Percentiles rank a stretch among this genome's conserved stretches.
phyloP scores from a whole-genome alignment of 2,329 filamentous ascomycete genomes.

The Metarhizium robertsii region DNA sequence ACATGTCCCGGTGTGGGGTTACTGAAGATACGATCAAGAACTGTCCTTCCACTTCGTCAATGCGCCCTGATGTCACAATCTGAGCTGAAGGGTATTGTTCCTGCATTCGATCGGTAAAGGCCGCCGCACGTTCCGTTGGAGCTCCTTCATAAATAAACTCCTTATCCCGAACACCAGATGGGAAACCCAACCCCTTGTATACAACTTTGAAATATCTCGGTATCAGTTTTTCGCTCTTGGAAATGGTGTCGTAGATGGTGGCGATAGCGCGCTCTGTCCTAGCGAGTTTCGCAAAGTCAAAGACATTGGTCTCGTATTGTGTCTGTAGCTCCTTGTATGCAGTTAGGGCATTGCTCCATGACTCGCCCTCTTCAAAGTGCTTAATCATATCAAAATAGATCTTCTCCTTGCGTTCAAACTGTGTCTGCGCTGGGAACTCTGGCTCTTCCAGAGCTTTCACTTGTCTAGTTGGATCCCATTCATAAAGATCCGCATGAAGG shows the following conservation, averaged over 20 bases:
- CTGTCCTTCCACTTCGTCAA: conserved; percentile 82
- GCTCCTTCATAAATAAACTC: conserved; percentile 86
- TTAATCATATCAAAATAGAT: conserved; percentile 94
- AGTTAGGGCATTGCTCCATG: conserved; percentile 79
- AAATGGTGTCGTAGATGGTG: conserved; percentile 80
- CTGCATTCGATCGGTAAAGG: conserved; percentile 86
- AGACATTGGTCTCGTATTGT: conserved; percentile 86
- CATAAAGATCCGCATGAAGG: conserved; percentile 85
- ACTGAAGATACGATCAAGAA: conserved; percentile 77
- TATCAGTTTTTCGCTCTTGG: conserved; percentile 68
- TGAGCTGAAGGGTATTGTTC: conserved; percentile 81
- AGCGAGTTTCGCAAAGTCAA: conserved; percentile 87
- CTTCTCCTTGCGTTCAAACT: conserved; percentile 86
- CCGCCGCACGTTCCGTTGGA: conserved; percentile 63
- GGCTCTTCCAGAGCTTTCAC: conserved; percentile 63
- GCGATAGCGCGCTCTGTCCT: conserved; percentile 85
- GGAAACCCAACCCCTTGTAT: conserved; percentile 86
- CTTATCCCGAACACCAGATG: conserved; percentile 71
- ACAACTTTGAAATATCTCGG: conserved; percentile 87
- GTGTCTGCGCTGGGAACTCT: conserved; percentile 69
- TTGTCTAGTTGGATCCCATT: conserved; percentile 69
- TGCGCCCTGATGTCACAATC: conserved; percentile 58
- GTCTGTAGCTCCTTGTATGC: conserved; percentile 83
- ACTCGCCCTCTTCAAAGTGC: conserved; percentile 86
- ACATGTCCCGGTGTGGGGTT: conserved; percentile 71